A percentile compares a stretch with the other conserved stretches of the same genome.
phyloP scores from a whole-genome alignment of 768 basidiomycete genomes.

The Hirschioporus abietinus region DNA sequence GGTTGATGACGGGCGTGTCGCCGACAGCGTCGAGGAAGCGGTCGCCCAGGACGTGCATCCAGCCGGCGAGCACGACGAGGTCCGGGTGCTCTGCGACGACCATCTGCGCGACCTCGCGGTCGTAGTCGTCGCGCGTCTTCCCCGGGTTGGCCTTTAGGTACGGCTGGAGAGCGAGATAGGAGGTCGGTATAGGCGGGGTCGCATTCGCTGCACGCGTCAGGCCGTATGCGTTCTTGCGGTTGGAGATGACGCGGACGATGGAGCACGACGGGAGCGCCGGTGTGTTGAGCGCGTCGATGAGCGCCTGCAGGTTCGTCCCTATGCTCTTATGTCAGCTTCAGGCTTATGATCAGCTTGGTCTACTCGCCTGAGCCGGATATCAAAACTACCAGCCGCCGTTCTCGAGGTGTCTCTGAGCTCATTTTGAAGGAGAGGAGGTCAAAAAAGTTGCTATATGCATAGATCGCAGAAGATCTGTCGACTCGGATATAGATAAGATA shows the following conservation, averaged over 20 bases:
- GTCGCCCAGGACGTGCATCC: conserved; percentile 95
- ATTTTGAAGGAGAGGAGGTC: background rate
- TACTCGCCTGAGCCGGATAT: conserved; percentile 56
- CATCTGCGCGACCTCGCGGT: conserved; percentile 68
- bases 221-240: conserved; percentile 87
- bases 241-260: conserved; percentile 84
- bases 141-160: conserved; percentile 71
- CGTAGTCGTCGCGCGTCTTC: conserved; percentile 80
- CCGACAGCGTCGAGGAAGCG: conserved; percentile 68
- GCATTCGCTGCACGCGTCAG: conserved; percentile 72
- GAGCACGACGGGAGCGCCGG: conserved; percentile 62
- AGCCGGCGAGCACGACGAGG: conserved; percentile 91
- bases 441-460: background rate
- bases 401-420: background rate
- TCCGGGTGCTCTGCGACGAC: conserved; percentile 66
- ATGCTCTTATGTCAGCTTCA: conserved; percentile 7
- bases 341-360: conserved; percentile 1
- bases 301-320: conserved; percentile 96
- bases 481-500: too few species aligned
- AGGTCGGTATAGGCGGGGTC: conserved; percentile 73
- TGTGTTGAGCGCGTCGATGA: conserved; percentile 83
- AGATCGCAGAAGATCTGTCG: background rate
- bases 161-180: conserved; percentile 78
- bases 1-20: conserved; percentile 79
- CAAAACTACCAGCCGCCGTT: conserved; percentile 45